phyloP scores from a whole-genome alignment of 768 basidiomycete genomes.

The Rhizopogon sp. region DNA sequence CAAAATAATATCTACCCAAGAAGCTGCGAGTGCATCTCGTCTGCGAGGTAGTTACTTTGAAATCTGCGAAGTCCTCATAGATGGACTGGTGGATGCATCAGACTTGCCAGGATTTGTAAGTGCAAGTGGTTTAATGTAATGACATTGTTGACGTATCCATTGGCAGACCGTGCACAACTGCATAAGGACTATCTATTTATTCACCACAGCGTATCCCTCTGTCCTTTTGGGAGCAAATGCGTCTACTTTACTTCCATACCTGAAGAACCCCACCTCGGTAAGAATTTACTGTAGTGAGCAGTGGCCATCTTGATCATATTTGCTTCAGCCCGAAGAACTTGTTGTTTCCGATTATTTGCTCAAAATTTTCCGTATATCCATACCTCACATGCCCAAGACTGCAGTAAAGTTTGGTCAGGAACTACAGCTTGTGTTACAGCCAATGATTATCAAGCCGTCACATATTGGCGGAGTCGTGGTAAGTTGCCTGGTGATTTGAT shows the following conservation, averaged over 20 bases:
- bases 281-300: background rate
- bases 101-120: conserved; percentile 73
- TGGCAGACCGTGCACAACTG: conserved; percentile 76
- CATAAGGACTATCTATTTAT: conserved; percentile 78
- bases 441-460: conserved; percentile 89
- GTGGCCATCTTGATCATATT: background rate
- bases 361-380: conserved; percentile 79
- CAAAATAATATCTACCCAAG: conserved; percentile 74
- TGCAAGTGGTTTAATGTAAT: conserved; percentile 7
- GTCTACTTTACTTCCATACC: conserved; percentile 81
- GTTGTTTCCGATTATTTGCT: conserved; percentile 81
- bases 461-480: conserved; percentile 63
- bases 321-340: conserved; percentile 70
- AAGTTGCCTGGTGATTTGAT: conserved; percentile 12
- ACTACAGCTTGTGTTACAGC: conserved; percentile 74
- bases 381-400: conserved; percentile 88
- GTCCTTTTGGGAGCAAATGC: conserved; percentile 83
- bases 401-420: conserved; percentile 85
- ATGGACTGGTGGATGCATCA: conserved; percentile 83
- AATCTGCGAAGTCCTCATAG: conserved; percentile 82
- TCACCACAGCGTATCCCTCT: conserved; percentile 77
- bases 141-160: conserved; percentile 1
- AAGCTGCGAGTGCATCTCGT: conserved; percentile 42
- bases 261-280: conserved; percentile 79
- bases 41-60: conserved; percentile 71